These are phyloP conservation scores for Nigrograna mackinnonii DNA, from an alignment of 2,329 filamentous ascomycete species.

Conservation along the genomic window DNA sequence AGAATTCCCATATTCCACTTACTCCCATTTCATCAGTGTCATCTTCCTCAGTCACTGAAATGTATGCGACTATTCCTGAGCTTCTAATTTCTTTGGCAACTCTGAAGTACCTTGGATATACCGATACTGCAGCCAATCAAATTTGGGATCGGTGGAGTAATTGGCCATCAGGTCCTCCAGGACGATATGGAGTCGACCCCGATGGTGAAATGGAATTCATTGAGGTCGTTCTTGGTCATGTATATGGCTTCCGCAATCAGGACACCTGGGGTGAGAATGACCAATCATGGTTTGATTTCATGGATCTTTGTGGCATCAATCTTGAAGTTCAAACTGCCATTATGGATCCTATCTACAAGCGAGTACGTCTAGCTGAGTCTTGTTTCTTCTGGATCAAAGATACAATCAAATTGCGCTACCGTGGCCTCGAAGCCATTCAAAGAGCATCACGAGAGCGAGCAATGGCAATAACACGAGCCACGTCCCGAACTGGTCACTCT, in stretches of 20 bases:
- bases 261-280: neutral
- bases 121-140: neutral
- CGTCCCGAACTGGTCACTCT: neutral
- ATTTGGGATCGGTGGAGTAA: neutral
- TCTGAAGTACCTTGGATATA: constrained; percentile 1
- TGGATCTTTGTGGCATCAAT: neutral
- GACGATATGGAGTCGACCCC: neutral
- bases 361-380: neutral
- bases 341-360: neutral
- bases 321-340: neutral
- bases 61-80: neutral
- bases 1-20: neutral
- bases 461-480: neutral
- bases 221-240: neutral
- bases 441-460: neutral
- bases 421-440: neutral
- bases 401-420: neutral
- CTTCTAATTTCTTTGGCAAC: neutral
- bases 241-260: neutral
- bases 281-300: neutral
- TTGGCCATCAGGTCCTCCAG: neutral
- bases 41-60: neutral
- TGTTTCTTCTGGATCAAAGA: neutral
- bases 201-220: neutral
- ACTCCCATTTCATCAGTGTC: neutral